Evolutionary conservation across 2,329 filamentous ascomycete species (phyloP), one percentile per base, ranked within the genome.

Genomic region (Canariomyces notabilis): DNA sequence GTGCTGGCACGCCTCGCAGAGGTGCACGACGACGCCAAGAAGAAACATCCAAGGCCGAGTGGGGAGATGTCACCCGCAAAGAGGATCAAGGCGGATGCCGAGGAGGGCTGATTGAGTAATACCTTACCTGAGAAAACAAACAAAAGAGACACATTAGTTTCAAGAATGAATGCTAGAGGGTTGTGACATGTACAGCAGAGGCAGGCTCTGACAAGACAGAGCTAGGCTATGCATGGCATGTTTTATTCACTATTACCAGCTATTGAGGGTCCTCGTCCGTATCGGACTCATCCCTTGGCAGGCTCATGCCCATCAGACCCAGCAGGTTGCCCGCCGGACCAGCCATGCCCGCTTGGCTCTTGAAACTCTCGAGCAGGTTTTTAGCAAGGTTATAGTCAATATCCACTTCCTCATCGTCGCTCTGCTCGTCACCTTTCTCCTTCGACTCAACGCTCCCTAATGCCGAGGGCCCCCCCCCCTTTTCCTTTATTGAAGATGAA

Each of bases 291-390:
- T 95, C 89, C 49, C 86, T 76, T 0, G 91, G 91, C 49, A 96
- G 71, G 33, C 79, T 76, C 54, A 96, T 72, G 0, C 89, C 89
- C 83, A 97, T 85, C 68, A 94, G 77, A 6, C 83, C 84, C 59
- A 98, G 75, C 50, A 98, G 71, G 62, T 96, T 97, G 1, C 90
- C 83, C 2, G 87, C 86, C 1, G 93, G 93, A 0, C 93, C 93
- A 23, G 88, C 75, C 72, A 85, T 79, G 11, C 93, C 93, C 15
- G 75, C 88, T 64, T 97, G 91, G 14, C 87, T 84, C 61, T 95
- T 94, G 67, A 98, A 90, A 58, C 88, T 91, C 64, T 96, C 89
- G 1, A 98, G 72, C 44, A 98, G 72, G 59, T 97, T 97, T 64
- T 86, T 89, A 15, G 87, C 89, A 19, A 98, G 73, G 51, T 93